These are phyloP conservation scores for Pseudocercospora fuligena DNA, from an alignment of 2,329 filamentous ascomycete genomes.

Conservation along the genomic window DNA sequence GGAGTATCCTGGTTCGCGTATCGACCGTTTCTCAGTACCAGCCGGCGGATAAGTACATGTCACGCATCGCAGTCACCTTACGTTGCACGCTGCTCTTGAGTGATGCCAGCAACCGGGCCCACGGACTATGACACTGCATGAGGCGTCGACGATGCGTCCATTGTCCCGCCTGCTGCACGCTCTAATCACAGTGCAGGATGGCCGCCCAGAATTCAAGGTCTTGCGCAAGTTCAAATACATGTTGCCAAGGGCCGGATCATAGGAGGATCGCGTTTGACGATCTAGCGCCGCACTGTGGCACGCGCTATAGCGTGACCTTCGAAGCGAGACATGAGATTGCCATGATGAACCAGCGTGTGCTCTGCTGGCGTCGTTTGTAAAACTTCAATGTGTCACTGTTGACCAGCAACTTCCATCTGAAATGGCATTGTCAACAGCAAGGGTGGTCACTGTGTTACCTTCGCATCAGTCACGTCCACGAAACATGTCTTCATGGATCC, in stretches of 20 bases:
- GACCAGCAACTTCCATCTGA: slow-evolving; percentile 20
- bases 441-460: slow-evolving; percentile 25
- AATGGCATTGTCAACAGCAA: slow-evolving; percentile 26
- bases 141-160: slow-evolving; percentile 15
- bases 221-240: slow-evolving; percentile 12
- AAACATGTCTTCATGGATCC: slow-evolving; percentile 28
- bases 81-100: slow-evolving; percentile 6
- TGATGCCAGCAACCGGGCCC: slow-evolving; percentile 26
- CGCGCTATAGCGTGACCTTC: slow-evolving; percentile 26
- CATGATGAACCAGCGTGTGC: slow-evolving; percentile 23
- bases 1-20: slow-evolving; percentile 28
- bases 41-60: slow-evolving; percentile 18
- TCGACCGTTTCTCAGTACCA: slow-evolving; percentile 18
- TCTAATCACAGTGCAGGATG: slow-evolving; percentile 6
- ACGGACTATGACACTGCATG: slow-evolving; percentile 20
- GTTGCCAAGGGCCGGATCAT: slow-evolving; percentile 14
- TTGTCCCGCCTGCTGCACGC: slow-evolving; percentile 1
- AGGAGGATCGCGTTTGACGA: slow-evolving; percentile 21
- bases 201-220: slow-evolving; percentile 6
- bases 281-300: slow-evolving; percentile 28
- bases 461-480: slow-evolving; percentile 23
- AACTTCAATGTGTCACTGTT: slow-evolving; percentile 27
- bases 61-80: slow-evolving; percentile 17
- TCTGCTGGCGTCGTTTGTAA: slow-evolving; percentile 22
- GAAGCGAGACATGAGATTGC: slow-evolving; percentile 21